Base-by-base conservation (phyloP, 2,329 filamentous ascomycete species). In the Penicillium palitans region DNA sequence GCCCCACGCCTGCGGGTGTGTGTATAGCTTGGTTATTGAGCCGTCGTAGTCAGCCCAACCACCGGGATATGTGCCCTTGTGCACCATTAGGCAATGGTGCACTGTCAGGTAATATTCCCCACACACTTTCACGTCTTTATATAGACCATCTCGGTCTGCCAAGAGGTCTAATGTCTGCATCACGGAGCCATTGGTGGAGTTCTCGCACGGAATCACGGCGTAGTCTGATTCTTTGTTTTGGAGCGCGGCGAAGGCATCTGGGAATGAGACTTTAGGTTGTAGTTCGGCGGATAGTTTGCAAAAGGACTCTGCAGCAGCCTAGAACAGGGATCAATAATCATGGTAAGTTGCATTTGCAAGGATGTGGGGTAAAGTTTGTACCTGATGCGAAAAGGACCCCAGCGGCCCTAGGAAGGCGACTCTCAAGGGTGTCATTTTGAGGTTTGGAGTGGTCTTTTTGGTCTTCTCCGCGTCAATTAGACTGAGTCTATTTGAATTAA, bases 1-100 rank as follows among this genome's bases (percentile, higher is more conserved):
- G 27, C 92, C 92, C 81, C 95, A 96, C 29, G 92, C 95, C 76
- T 99, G 95, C 10, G 93, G 93, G 76, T 99, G 95, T 25, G 91
- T 95, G 79, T 96, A 96, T 41, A 99, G 76, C 69, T 88, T 88
- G 66, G 82, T 84, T 68, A 98, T 83, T 66, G 88, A 70, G 81
- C 55, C 78, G 37, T 68, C 66, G 75, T 61, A 93, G 15, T 64
- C 55, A 44, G 59, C 52, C 58, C 63, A 65, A 45, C 63, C 64
- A 17, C 52, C 44, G 12, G 62, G 55, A 44, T 62, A 66, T 58
- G 66, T 59, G 44, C 65, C 64, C 52, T 71, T 72, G 49, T 66
- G 71, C 42, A 74, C 90, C 6, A 97, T 80, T 0, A 99, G 83
- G 70, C 88, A 97, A 76, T 98, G 95, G 74, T 91, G 89, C 39